Base-by-base conservation (phyloP, 768 basidiomycete genomes). In the Amanita thiersii region DNA sequence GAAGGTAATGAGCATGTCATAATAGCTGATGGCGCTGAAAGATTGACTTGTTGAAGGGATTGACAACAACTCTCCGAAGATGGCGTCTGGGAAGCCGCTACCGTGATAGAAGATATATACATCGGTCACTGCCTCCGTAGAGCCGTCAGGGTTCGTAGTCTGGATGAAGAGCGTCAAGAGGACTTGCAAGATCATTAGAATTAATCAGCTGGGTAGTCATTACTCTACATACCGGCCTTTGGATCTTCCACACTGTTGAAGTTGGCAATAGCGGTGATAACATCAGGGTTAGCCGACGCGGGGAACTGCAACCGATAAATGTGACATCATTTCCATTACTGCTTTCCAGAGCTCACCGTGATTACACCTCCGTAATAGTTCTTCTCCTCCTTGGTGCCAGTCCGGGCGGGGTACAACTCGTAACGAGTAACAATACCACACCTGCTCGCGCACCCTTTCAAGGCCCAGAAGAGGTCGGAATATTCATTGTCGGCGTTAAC, bases 391-490 rank as follows among this genome's bases (percentile, higher is more conserved):
- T 53, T 55, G 5, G 61, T 62, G 3, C 66, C 69, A 5, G 63
- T 65, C 42, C 64, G 65, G 5, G 65, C 54, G 12, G 66, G 61
- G 23, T 58, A 45, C 8, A 71, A 55, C 34, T 65, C 64, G 40
- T 67, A 69, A 14, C 68, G 52, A 10, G 68, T 69, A 11, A 68
- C 66, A 34, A 72, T 69, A 2, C 68, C 68, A 47, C 69, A 68
- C 6, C 68, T 58, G 52, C 64, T 69, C 2, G 56, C 68, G n/a
- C 68, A 66, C 3, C 69, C 68, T 47, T 69, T 69, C 37, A 72
- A 53, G 2, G 68, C 67, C 28, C 61, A 57, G 53, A 72, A 69
- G 17, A 72, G 58, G 44, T 70, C 68, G 1, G 61, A 52, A 37
- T 67, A 63, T 47, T 61, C 38, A 39, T 72, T 70, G 2, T 54